Evolutionary conservation across 208 protist species (phyloP).

Genomic region (Porcisia hertigi): DNA sequence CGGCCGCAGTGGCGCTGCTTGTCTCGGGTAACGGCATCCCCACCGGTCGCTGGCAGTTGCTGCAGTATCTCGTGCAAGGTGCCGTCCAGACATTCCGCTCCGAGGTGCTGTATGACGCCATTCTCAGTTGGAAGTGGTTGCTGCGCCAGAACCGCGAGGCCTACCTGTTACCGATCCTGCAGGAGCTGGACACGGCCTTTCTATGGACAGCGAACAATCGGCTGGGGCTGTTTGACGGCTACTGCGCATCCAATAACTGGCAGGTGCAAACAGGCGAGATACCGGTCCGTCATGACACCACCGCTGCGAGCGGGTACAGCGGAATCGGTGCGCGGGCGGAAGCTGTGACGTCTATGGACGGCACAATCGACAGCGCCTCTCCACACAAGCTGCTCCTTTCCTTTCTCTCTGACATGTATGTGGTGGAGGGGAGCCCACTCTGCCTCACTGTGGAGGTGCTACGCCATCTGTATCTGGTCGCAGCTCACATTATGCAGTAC

Average conservation of each 20-base stretch:
- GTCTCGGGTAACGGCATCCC: constrained; percentile 31
- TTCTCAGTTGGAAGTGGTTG: constrained; percentile 73
- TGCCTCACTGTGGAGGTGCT: constrained; percentile 60
- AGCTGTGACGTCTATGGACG: constrained; percentile 21
- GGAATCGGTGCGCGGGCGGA: background rate
- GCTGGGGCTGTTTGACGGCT: constrained; percentile 79
- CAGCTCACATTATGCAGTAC: constrained; percentile 55
- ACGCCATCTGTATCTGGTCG: constrained; percentile 55
- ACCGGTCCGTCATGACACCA: background rate
- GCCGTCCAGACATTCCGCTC: constrained; percentile 66
- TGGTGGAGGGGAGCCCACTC: constrained; percentile 44
- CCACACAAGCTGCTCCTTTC: constrained; percentile 78
- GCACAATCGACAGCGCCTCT: constrained; percentile 43
- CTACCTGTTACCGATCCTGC: constrained; percentile 56
- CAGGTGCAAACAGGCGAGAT: constrained; percentile 68
- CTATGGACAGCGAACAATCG: constrained; percentile 63
- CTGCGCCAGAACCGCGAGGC: constrained; percentile 48
- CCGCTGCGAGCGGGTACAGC: background rate
- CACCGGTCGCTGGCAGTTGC: constrained; percentile 41
- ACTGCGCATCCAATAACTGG: constrained; percentile 41
- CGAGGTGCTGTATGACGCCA: constrained; percentile 53
- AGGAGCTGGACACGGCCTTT: constrained; percentile 62
- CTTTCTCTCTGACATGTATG: constrained; percentile 69
- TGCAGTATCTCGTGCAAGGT: constrained; percentile 69
- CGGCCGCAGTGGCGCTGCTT: constrained; percentile 55